These are phyloP conservation scores for Exophiala mesophila DNA, from an alignment of 2,329 filamentous ascomycete species.

Conservation along the genomic window DNA sequence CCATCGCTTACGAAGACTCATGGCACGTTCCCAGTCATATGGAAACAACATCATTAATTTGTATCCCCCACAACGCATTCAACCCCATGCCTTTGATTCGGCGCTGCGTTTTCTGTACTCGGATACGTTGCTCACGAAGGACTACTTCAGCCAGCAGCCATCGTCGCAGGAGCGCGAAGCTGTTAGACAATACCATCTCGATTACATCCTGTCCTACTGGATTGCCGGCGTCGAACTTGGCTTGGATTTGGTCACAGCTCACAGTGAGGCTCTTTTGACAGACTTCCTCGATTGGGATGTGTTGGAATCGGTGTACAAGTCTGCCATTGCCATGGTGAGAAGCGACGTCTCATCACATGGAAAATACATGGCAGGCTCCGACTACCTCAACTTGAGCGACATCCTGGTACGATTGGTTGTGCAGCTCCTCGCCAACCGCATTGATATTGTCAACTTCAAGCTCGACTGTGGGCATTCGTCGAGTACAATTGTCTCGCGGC, in stretches of 20 bases:
- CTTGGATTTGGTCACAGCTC: constrained; percentile 19
- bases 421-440: constrained; percentile 15
- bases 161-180: constrained; percentile 13
- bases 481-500: constrained; percentile 15
- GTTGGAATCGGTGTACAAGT: constrained; percentile 21
- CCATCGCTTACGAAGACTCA: constrained; percentile 19
- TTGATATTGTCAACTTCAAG: constrained; percentile 20
- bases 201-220: constrained; percentile 27
- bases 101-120: constrained; percentile 26
- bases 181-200: constrained; percentile 18
- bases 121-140: constrained; percentile 23
- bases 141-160: constrained; percentile 18
- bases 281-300: constrained; percentile 25
- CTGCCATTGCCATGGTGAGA: constrained; percentile 17
- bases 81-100: constrained; percentile 26
- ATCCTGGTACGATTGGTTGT: constrained; percentile 16
- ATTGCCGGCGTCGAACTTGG: constrained; percentile 25
- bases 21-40: constrained; percentile 13
- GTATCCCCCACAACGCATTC: constrained; percentile 19
- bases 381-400: constrained; percentile 17
- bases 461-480: constrained; percentile 12
- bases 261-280: constrained; percentile 20
- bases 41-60: constrained; percentile 19
- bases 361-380: constrained; percentile 18
- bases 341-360: constrained; percentile 9